Percentiles rank a stretch among this genome's conserved stretches.
phyloP scores from a whole-genome alignment of 2,329 filamentous ascomycete species.

The Talaromyces piceae region DNA sequence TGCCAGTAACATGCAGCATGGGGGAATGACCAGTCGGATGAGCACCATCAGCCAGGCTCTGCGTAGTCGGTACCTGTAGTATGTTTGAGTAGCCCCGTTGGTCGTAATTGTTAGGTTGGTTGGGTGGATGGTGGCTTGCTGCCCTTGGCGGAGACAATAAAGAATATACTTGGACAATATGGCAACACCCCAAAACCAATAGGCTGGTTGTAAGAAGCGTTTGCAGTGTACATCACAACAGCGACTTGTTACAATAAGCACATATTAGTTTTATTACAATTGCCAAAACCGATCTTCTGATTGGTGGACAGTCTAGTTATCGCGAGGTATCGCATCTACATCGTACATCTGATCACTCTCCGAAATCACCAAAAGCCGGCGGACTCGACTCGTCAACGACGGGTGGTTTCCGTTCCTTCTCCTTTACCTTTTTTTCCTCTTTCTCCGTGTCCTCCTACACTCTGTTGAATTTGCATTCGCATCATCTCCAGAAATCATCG shows the following conservation, averaged over 20 bases:
- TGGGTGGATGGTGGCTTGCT: too few relatives aligned
- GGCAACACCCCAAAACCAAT: too few relatives aligned
- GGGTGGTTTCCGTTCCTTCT: not conserved
- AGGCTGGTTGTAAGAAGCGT: too few relatives aligned
- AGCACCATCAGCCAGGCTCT: conserved; percentile 48
- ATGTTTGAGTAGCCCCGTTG: not conserved
- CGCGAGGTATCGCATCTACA: conserved; percentile 4
- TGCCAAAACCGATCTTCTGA: not conserved
- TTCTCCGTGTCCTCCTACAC: not conserved
- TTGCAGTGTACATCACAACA: too few relatives aligned
- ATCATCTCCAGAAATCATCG: too few relatives aligned
- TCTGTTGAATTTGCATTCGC: too few relatives aligned
- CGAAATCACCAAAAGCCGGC: not conserved
- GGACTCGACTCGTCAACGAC: not conserved
- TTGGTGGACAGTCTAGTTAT: not conserved
- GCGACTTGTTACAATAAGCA: too few relatives aligned
- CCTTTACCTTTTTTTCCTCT: not conserved
- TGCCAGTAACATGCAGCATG: conserved; percentile 55
- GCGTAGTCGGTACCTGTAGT: conserved; percentile 44
- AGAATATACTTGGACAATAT: too few relatives aligned
- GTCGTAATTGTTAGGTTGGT: too few relatives aligned
- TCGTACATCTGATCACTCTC: conserved; percentile 5
- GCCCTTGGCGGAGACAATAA: too few relatives aligned
- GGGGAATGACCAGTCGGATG: conserved; percentile 42
- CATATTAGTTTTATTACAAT: too few relatives aligned